Conservation (phyloP, 2,329 filamentous ascomycete species). For the Penicillium sp. region DNA sequence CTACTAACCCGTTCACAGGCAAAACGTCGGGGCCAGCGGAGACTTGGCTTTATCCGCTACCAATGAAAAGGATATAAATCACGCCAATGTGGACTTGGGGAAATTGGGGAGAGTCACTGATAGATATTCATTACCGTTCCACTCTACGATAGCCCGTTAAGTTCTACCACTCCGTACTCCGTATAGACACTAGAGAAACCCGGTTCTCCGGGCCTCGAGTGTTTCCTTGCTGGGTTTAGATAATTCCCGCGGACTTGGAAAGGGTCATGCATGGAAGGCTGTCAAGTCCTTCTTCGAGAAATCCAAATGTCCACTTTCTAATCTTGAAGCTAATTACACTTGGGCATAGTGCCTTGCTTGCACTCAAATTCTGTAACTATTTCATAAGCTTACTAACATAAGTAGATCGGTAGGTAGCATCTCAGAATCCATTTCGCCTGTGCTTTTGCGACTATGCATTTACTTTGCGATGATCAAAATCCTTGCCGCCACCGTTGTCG, state of each 20-base stretch:
- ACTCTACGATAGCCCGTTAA: neutral
- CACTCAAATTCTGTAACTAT: neutral
- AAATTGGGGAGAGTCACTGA: slow-evolving; percentile 13
- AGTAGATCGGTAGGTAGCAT: neutral
- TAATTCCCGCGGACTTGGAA: slow-evolving; percentile 1
- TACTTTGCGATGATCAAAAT: neutral
- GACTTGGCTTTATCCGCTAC: slow-evolving; percentile 11
- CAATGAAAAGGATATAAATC: slow-evolving; percentile 12
- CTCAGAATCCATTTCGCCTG: slow-evolving; percentile 2
- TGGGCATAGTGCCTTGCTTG: slow-evolving; percentile 3
- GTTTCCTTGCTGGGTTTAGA: slow-evolving; percentile 11
- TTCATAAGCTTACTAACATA: neutral
- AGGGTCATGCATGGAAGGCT: slow-evolving; percentile 28
- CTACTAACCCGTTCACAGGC: slow-evolving; percentile 9
- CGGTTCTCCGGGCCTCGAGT: slow-evolving; percentile 1
- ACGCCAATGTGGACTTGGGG: slow-evolving; percentile 12
- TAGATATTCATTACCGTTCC: slow-evolving; percentile 8
- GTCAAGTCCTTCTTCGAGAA: slow-evolving; percentile 24
- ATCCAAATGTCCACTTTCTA: slow-evolving; percentile 3
- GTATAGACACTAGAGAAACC: neutral
- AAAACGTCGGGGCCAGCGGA: slow-evolving; percentile 14
- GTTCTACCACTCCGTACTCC: neutral
- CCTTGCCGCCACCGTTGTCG: slow-evolving; percentile 27
- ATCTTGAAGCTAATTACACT: slow-evolving; percentile 1
- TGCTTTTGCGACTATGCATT: slow-evolving; percentile 13